Conservation (phyloP, 106 monocot species). For the Dendrobium nobile region DNA sequence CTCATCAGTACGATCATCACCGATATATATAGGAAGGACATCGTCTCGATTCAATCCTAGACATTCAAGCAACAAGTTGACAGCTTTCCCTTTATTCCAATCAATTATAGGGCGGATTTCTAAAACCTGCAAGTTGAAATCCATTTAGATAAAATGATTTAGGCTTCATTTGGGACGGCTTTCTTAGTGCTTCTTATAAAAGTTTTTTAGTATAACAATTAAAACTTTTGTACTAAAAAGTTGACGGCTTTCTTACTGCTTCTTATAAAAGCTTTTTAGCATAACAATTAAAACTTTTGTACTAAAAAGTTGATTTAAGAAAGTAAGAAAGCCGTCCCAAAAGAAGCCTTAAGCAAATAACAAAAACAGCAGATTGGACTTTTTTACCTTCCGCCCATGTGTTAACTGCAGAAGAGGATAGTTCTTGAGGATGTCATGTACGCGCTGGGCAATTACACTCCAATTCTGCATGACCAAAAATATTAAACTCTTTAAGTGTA, state of each 20-base stretch:
- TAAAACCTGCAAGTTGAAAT: conserved; percentile 42
- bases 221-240: no score
- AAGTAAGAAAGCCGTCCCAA: no score
- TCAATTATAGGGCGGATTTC: conserved; percentile 66
- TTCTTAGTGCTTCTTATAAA: no score
- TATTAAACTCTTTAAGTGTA: background rate
- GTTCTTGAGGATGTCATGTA: background rate
- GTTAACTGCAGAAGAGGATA: background rate
- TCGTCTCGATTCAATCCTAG: conserved; percentile 29
- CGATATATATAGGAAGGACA: conserved; percentile 53
- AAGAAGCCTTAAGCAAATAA: no score
- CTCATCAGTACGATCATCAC: conserved; percentile 67
- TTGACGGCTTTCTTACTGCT: no score
- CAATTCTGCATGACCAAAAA: background rate
- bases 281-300: no score
- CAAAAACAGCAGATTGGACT: no score
- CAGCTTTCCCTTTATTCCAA: conserved; percentile 73
- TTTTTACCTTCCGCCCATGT: background rate
- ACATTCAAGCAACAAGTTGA: conserved; percentile 64
- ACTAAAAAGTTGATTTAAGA: no score
- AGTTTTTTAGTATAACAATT: no score
- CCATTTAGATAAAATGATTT: no score
- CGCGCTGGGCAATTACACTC: background rate
- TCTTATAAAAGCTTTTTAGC: no score
- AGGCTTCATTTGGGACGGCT: no score